These are phyloP conservation scores for Boletus reticuloceps DNA, from an alignment of 768 basidiomycete species.

Conservation along the genomic window DNA sequence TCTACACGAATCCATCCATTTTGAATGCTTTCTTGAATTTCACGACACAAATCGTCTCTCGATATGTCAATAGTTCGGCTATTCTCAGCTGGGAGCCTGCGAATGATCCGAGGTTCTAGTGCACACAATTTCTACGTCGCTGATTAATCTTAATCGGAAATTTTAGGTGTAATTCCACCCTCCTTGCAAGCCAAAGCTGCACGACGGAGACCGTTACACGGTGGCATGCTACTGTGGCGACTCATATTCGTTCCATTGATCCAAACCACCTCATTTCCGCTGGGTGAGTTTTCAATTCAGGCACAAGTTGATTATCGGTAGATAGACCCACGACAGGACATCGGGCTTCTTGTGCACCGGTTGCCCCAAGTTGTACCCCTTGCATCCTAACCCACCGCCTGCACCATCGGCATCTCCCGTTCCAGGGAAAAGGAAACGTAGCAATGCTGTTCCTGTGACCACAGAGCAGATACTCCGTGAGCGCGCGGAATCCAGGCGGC, in stretches of 20 bases:
- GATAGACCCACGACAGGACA: constrained; percentile 29
- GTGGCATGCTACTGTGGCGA: constrained; percentile 52
- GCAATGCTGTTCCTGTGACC: constrained; percentile 41
- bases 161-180: constrained; percentile 54
- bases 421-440: constrained; percentile 38
- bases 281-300: constrained; percentile 41
- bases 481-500: constrained; percentile 48
- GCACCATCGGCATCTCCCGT: constrained; percentile 41
- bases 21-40: constrained; percentile 56
- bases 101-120: constrained; percentile 57
- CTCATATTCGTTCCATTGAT: constrained; percentile 46
- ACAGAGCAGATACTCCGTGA: constrained; percentile 46
- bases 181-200: constrained; percentile 43
- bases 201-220: constrained; percentile 50
- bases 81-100: constrained; percentile 61
- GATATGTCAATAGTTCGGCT: constrained; percentile 52
- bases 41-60: constrained; percentile 50
- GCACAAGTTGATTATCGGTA: neutral
- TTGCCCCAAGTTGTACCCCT: constrained; percentile 56
- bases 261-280: constrained; percentile 63
- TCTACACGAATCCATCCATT: constrained; percentile 52
- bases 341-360: constrained; percentile 59
- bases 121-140: neutral
- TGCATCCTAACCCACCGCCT: constrained; percentile 28
- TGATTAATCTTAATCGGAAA: neutral